A percentile compares a stretch with the other conserved stretches of the same genome.
phyloP scores from a whole-genome alignment of 139 green algal genomes.

The Chara braunii region DNA sequence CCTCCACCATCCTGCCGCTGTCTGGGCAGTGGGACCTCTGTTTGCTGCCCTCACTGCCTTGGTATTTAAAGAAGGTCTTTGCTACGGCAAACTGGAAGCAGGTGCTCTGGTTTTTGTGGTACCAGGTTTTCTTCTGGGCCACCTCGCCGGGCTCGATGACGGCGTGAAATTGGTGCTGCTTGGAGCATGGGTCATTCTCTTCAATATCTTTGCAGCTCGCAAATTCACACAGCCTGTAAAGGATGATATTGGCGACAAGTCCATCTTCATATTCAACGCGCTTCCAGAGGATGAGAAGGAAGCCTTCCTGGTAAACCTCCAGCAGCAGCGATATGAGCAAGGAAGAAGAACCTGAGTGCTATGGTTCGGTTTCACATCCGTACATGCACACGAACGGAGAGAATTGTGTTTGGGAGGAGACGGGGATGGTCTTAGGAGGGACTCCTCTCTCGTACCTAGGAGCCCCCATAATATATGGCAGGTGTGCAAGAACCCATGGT shows the following conservation, averaged over 20 bases:
- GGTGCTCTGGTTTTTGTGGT: constrained; percentile 58
- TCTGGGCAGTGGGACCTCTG: constrained; percentile 81
- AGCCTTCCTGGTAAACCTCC: background rate
- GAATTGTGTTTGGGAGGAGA: too few species aligned
- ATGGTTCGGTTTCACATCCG: too few species aligned
- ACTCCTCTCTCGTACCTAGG: too few species aligned
- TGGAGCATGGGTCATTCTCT: constrained; percentile 26
- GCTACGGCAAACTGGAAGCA: constrained; percentile 74
- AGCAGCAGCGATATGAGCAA: constrained; percentile 1
- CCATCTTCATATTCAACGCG: constrained; percentile 59
- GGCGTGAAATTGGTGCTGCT: constrained; percentile 16
- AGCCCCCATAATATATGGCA: too few species aligned
- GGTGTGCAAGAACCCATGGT: too few species aligned
- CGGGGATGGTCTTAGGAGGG: too few species aligned
- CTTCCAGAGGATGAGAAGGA: constrained; percentile 26
- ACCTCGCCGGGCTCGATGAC: constrained; percentile 18
- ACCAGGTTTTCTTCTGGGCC: constrained; percentile 42
- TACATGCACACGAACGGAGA: too few species aligned
- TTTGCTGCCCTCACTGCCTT: constrained; percentile 85
- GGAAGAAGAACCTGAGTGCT: too few species aligned
- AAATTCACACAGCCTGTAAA: constrained; percentile 85
- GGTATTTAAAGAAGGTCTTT: constrained; percentile 81
- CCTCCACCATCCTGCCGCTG: constrained; percentile 50
- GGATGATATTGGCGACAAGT: constrained; percentile 92
- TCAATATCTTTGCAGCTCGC: constrained; percentile 59